Evolutionary conservation across 2,329 filamentous ascomycete genomes (phyloP).

Genomic region (Achaetomium macrosporum): DNA sequence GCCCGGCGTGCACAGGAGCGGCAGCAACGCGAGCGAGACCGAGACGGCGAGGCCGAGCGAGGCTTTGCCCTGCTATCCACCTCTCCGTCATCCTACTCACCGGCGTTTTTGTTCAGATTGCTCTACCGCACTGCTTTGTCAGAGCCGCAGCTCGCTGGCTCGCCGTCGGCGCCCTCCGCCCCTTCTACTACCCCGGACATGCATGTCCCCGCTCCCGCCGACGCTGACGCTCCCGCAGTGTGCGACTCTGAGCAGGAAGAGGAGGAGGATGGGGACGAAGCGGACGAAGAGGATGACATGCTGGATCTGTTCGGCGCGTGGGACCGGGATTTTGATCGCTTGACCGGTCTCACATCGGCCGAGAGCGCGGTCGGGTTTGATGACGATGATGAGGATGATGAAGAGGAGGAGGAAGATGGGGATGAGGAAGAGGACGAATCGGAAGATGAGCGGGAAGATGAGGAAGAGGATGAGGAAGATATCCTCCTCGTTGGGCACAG

Average conservation of each 20-base stretch:
- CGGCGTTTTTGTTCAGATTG: slow-evolving; percentile 2
- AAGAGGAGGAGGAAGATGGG: slow-evolving; percentile 35
- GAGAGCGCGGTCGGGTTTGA: slow-evolving; percentile 38
- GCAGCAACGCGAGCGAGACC: not conserved
- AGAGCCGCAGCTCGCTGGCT: not conserved
- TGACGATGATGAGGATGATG: slow-evolving; percentile 41
- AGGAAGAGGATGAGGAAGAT: slow-evolving; percentile 46
- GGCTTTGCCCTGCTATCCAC: slow-evolving; percentile 1
- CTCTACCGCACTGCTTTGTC: slow-evolving; percentile 1
- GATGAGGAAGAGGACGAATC: slow-evolving; percentile 40
- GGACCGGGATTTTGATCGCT: slow-evolving; percentile 28
- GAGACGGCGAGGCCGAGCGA: not conserved
- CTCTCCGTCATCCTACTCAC: slow-evolving; percentile 10
- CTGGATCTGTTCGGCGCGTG: slow-evolving; percentile 52
- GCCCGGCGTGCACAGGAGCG: slow-evolving; percentile 2
- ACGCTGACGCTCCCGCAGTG: not conserved
- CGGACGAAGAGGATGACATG: slow-evolving; percentile 45
- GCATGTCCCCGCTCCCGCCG: not conserved
- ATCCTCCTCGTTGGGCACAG: slow-evolving; percentile 47
- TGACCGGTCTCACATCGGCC: slow-evolving; percentile 27
- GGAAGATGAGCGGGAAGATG: slow-evolving; percentile 32
- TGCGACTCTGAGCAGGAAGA: not conserved
- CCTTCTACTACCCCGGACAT: not conserved
- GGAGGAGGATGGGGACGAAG: slow-evolving; percentile 19
- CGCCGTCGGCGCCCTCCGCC: not conserved